Base-by-base conservation (phyloP, 179 eudicot species). In the Camellia oleifera region DNA sequence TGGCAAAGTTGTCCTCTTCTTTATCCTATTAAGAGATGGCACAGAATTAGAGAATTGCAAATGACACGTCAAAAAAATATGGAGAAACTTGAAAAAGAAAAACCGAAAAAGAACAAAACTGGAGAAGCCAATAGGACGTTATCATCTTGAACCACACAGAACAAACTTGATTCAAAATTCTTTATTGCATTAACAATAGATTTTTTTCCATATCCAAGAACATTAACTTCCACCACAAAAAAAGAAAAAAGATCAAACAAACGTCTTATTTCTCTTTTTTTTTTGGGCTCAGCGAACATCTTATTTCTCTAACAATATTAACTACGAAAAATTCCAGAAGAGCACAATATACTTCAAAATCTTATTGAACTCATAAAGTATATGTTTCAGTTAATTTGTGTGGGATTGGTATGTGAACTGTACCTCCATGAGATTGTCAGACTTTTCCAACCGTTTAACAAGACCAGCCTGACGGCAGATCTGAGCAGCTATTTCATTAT, bases 391-490 rank as follows among this genome's bases (percentile, higher is more conserved):
- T 23, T 23, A 0, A 23, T 23, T 23, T 23, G 26, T 23, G 26
- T 42, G 44, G 56, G 56, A 61, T n/a, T 45, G n/a, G 32, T 58
- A 75, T 58, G 40, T 12, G 0, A 69, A 68, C 54, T 58, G 69
- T 90, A 97, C 98, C 97, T 93, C 93, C 63, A 93, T 79, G 86
- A 92, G 95, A 85, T 88, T 87, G 26, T 88, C 92, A 69, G 97
- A 75, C 83, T 94, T 92, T 86, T 94, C 99, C 90, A 97, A 85
- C 9, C 98, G 93, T 84, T 97, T 97, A 53, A 97, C 99, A 86
- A 97, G 85, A 78, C 99, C 99, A 76, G 99, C 99, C 81, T 97
- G 99, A 80, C 99, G 95, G 84, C 98, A 97, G 61, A 97, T 97
- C 79, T 97, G 98, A 75, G 98, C 99, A 80, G 99, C 99, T 79